A percentile compares a stretch with the other conserved stretches of the same genome.
Conservation (phyloP, 108 stramenopile genomes). For the Skeletonema potamos region DNA sequence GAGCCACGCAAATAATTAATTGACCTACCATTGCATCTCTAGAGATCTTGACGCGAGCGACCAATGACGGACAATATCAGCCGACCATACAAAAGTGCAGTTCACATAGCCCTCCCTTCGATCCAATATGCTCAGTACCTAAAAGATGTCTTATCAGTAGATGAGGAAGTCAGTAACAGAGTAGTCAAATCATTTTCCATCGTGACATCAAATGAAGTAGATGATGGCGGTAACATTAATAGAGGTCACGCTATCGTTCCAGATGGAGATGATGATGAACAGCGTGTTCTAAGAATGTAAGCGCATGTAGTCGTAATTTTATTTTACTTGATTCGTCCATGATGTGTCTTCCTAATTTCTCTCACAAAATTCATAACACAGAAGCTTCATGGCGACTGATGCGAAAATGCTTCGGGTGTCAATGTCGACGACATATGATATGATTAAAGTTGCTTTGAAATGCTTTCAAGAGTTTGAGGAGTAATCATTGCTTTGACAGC, state of each 20-base stretch:
- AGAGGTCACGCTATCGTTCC: not conserved
- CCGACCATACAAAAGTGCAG: conserved; percentile 53
- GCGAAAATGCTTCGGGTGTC: conserved; percentile 81
- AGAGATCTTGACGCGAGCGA: no score
- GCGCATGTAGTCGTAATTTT: not conserved
- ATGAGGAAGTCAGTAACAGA: conserved; percentile 66
- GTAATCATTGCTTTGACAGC: not conserved
- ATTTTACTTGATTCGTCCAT: not conserved
- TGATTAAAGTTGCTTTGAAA: conserved; percentile 70
- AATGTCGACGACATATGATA: conserved; percentile 84
- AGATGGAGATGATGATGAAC: not conserved
- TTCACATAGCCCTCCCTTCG: conserved; percentile 66
- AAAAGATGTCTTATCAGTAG: conserved; percentile 62
- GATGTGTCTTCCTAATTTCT: not conserved
- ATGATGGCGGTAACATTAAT: not conserved
- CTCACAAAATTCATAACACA: not conserved
- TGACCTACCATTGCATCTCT: no score
- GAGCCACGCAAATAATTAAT: no score
- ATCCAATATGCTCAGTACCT: conserved; percentile 53
- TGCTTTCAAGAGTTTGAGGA: conserved; percentile 73
- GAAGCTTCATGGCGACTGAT: conserved; percentile 71
- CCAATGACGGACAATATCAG: conserved; percentile 3
- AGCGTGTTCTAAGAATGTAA: conserved; percentile 21
- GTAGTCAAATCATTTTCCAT: conserved; percentile 61
- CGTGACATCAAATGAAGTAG: conserved; percentile 4